phyloP scores from a whole-genome alignment of 768 basidiomycete species.

The Rossbeevera mucosa region DNA sequence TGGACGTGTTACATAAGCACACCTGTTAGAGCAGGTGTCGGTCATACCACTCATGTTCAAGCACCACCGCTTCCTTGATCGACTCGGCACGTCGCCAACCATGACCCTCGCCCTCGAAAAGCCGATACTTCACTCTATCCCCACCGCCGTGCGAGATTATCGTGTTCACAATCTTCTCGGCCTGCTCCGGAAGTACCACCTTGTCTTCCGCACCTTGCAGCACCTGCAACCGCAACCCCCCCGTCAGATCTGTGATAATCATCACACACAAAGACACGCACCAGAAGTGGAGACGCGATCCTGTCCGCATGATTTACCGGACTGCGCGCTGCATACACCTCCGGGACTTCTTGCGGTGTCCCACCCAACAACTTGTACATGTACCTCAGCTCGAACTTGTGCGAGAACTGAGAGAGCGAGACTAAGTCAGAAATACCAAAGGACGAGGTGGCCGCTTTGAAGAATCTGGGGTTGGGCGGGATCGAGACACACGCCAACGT shows the following conservation, averaged over 20 bases:
- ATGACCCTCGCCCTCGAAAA: conserved; percentile 45
- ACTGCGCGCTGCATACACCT: conserved; percentile 56
- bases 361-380: conserved; percentile 63
- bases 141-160: conserved; percentile 16
- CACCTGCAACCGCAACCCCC: conserved; percentile 39
- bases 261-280: conserved; percentile 27
- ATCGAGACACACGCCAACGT: conserved; percentile 46
- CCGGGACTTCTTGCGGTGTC: conserved; percentile 44
- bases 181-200: conserved; percentile 66
- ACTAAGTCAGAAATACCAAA: conserved; percentile 68
- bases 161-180: conserved; percentile 33
- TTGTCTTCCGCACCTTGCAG: conserved; percentile 62
- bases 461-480: conserved; percentile 37
- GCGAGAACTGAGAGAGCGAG: conserved; percentile 55
- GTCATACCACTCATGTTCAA: conserved; percentile 36
- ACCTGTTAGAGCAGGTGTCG: conserved; percentile 6
- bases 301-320: conserved; percentile 58
- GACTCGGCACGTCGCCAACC: conserved; percentile 36
- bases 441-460: conserved; percentile 59
- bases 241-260: background rate
- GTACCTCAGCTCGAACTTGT: conserved; percentile 67
- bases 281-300: conserved; percentile 61
- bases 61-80: conserved; percentile 33
- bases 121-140: conserved; percentile 32
- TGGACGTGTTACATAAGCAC: too few species aligned